Evolutionary conservation across 2,329 filamentous ascomycete genomes (phyloP).

Genomic region (Monilinia laxa): DNA sequence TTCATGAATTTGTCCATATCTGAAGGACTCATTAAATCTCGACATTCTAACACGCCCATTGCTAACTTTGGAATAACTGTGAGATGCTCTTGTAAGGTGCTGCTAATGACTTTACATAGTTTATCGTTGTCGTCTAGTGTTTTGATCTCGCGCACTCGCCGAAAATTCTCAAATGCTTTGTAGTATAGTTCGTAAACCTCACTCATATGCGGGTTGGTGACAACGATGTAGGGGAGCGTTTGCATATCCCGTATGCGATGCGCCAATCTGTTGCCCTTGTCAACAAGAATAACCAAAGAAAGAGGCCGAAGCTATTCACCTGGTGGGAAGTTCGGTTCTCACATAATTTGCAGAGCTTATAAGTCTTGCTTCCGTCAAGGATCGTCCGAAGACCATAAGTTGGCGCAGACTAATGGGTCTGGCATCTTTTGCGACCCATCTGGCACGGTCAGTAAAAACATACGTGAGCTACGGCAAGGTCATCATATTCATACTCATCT

Average conservation of each 20-base stretch:
- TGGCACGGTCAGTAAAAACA: conserved; percentile 42
- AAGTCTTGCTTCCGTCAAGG: conserved; percentile 83
- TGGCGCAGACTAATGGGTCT: conserved; percentile 95
- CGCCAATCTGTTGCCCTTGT: conserved; percentile 61
- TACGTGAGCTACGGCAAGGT: not conserved
- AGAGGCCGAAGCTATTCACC: conserved; percentile 47
- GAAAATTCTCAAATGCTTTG: conserved; percentile 88
- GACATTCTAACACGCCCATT: conserved; percentile 91
- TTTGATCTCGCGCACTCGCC: conserved; percentile 79
- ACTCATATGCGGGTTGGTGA: conserved; percentile 91
- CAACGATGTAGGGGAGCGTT: conserved; percentile 89
- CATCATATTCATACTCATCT: conserved; percentile 54
- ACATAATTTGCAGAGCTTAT: conserved; percentile 98
- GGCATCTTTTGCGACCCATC: conserved; percentile 91
- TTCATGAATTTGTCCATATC: conserved; percentile 95
- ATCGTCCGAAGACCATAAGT: conserved; percentile 94
- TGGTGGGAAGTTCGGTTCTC: conserved; percentile 85
- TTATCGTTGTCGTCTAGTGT: conserved; percentile 85
- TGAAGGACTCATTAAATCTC: conserved; percentile 74
- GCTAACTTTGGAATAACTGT: conserved; percentile 91
- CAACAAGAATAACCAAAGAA: not conserved
- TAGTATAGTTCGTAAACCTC: conserved; percentile 98
- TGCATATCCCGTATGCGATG: conserved; percentile 98
- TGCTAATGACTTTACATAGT: conserved; percentile 77
- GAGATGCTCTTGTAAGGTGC: conserved; percentile 82